phyloP scores from a whole-genome alignment of 805 yeast species.

The Candida anglica region DNA sequence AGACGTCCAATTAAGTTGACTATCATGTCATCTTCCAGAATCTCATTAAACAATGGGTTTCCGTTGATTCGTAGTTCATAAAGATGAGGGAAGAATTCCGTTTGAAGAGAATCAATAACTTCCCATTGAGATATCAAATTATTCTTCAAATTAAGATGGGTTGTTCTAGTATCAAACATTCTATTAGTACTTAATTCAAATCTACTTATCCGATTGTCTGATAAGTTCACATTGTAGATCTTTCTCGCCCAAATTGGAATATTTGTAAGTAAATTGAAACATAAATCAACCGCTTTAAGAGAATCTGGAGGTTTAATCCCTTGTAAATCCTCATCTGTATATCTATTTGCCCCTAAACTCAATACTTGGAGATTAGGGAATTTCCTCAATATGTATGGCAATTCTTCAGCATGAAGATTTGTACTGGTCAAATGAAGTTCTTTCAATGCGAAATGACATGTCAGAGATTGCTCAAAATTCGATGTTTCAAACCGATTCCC shows the following conservation, averaged over 20 bases:
- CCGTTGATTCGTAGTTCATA: conserved; percentile 43
- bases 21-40: conserved; percentile 29
- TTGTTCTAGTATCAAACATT: no score
- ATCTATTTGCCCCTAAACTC: conserved; percentile 31
- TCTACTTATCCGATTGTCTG: conserved; percentile 7
- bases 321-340: conserved; percentile 14
- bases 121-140: conserved; percentile 48
- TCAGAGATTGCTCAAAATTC: no score
- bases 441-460: neutral
- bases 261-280: conserved; percentile 36
- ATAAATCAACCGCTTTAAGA: conserved; percentile 21
- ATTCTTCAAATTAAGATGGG: conserved; percentile 45
- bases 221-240: conserved; percentile 4
- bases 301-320: conserved; percentile 6
- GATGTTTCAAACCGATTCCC: conserved; percentile 56
- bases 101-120: conserved; percentile 34
- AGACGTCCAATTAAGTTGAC: conserved; percentile 45
- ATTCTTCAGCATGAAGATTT: conserved; percentile 8
- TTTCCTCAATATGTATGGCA: conserved; percentile 15
- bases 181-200: neutral
- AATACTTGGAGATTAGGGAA: conserved; percentile 37
- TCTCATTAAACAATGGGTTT: conserved; percentile 45
- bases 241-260: conserved; percentile 20
- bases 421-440: conserved; percentile 25
- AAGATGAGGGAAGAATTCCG: conserved; percentile 30